phyloP scores from a whole-genome alignment of 2,329 filamentous ascomycete genomes.

The Xylariales sp. region DNA sequence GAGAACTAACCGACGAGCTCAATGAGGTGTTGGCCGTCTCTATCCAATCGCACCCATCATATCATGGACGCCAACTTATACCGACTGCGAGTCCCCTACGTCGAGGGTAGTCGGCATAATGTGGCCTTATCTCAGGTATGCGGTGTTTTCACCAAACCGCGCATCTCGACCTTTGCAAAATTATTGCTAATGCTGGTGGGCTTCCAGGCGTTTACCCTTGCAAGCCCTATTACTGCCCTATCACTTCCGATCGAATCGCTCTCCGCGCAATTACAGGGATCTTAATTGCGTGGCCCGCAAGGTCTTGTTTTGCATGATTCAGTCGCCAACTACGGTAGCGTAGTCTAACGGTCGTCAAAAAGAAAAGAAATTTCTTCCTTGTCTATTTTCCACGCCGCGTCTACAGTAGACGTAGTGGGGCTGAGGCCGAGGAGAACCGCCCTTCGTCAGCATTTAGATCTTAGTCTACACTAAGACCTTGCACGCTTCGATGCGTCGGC shows the following conservation, averaged over 20 bases:
- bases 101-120: background rate
- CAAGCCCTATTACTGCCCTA: slow-evolving; percentile 14
- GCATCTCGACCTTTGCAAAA: background rate
- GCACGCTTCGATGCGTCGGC: background rate
- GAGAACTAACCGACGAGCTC: slow-evolving; percentile 11
- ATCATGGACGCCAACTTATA: background rate
- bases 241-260: slow-evolving; percentile 17
- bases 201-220: background rate
- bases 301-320: slow-evolving; percentile 14
- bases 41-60: background rate
- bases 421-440: background rate
- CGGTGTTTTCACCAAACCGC: background rate
- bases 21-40: background rate
- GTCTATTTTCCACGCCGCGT: background rate
- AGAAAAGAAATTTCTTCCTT: slow-evolving; percentile 11
- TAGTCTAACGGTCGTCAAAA: background rate
- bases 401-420: background rate
- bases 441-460: slow-evolving; percentile 8
- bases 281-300: slow-evolving; percentile 26
- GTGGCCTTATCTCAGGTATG: background rate
- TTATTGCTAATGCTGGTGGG: background rate
- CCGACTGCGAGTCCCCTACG: background rate
- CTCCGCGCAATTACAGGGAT: slow-evolving; percentile 23
- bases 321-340: background rate
- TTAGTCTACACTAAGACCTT: background rate